phyloP scores from a whole-genome alignment of 2,329 filamentous ascomycete genomes.

The Aspergillus oerlinghausenensis region DNA sequence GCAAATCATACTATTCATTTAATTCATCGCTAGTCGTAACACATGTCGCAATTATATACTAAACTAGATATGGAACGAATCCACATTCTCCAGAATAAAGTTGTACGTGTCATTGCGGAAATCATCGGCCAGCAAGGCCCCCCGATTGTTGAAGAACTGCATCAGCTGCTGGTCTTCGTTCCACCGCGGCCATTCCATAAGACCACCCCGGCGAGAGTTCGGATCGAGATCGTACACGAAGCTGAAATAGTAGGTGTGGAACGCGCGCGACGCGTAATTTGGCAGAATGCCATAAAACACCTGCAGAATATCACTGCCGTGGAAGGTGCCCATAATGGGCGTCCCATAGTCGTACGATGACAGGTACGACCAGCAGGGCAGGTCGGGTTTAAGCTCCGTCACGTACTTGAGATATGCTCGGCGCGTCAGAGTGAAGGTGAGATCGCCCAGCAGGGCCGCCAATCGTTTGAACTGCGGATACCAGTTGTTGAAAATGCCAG shows the following conservation, averaged over 20 bases:
- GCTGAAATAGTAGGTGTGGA: constrained; percentile 66
- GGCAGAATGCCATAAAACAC: constrained; percentile 62
- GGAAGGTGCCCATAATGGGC: constrained; percentile 70
- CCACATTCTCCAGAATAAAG: constrained; percentile 30
- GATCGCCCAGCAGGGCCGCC: constrained; percentile 69
- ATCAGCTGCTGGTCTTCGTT: constrained; percentile 47
- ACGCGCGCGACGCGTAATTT: constrained; percentile 57
- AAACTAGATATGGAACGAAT: constrained; percentile 22
- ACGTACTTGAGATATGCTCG: constrained; percentile 57
- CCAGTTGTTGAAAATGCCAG: constrained; percentile 61
- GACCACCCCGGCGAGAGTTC: constrained; percentile 49
- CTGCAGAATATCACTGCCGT: constrained; percentile 64
- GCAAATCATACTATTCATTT: neutral
- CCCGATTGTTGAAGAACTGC: constrained; percentile 41
- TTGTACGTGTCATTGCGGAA: constrained; percentile 46
- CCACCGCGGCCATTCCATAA: constrained; percentile 54
- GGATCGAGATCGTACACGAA: constrained; percentile 69
- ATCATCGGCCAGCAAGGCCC: constrained; percentile 42
- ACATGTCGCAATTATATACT: neutral
- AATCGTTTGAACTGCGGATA: constrained; percentile 76
- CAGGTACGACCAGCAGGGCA: constrained; percentile 71
- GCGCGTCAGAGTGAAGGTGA: constrained; percentile 68
- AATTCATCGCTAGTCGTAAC: neutral
- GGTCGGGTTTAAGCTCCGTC: constrained; percentile 46
- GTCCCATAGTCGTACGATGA: constrained; percentile 67